phyloP scores from a whole-genome alignment of 2,329 filamentous ascomycete genomes.

The Rugonectria rugulosa region DNA sequence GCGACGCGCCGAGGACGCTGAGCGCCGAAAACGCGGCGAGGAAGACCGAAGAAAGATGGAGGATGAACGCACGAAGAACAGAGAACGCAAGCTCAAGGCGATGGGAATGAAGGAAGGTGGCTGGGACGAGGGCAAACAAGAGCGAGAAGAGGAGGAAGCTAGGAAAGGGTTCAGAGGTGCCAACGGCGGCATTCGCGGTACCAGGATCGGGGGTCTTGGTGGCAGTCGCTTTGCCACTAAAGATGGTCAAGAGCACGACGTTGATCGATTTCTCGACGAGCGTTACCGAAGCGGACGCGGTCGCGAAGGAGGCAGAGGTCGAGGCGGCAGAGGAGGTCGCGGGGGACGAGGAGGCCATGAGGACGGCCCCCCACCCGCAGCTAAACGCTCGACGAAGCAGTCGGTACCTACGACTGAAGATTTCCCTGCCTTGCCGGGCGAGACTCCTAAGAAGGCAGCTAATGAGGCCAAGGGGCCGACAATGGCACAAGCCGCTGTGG shows the following conservation, averaged over 20 bases:
- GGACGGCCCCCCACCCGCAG: slow-evolving; percentile 26
- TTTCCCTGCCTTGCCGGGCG: slow-evolving; percentile 47
- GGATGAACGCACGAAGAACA: slow-evolving; percentile 66
- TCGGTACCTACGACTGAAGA: slow-evolving; percentile 42
- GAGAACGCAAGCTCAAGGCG: slow-evolving; percentile 67
- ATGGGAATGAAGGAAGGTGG: slow-evolving; percentile 61
- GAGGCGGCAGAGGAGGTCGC: slow-evolving; percentile 45
- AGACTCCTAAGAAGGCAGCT: slow-evolving; percentile 33
- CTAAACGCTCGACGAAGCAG: slow-evolving; percentile 32
- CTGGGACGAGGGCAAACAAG: slow-evolving; percentile 68
- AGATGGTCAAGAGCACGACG: slow-evolving; percentile 45
- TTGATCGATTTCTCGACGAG: slow-evolving; percentile 49
- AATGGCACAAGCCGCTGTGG: slow-evolving; percentile 40
- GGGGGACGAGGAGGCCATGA: slow-evolving; percentile 42
- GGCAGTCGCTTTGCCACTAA: slow-evolving; percentile 52
- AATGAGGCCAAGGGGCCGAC: slow-evolving; percentile 33
- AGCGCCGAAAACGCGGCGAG: slow-evolving; percentile 59
- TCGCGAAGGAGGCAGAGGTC: slow-evolving; percentile 40
- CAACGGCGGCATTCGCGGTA: slow-evolving; percentile 50
- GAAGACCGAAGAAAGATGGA: slow-evolving; percentile 61
- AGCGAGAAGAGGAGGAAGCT: slow-evolving; percentile 50
- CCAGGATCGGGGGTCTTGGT: slow-evolving; percentile 47
- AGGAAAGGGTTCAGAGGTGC: slow-evolving; percentile 52
- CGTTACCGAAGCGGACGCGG: slow-evolving; percentile 43
- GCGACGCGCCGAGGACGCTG: slow-evolving; percentile 60